Conservation (phyloP, 371 early-diverging fungal species). For the Actinomortierella wolfii region DNA sequence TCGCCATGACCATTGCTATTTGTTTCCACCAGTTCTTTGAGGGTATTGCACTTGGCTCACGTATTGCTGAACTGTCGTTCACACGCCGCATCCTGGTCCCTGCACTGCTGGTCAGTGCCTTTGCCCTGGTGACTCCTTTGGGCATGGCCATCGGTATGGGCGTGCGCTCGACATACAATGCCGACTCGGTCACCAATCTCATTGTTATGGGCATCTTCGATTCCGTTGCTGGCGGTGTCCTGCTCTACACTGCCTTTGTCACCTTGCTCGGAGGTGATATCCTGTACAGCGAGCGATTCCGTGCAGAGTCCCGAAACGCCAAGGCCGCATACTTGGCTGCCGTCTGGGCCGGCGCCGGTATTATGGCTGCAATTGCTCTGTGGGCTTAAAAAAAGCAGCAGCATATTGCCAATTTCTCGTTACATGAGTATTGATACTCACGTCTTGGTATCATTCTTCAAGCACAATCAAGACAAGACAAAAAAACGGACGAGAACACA, state of each 20-base stretch:
- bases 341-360: conserved; percentile 69
- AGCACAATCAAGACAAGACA: too few species aligned
- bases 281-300: conserved; percentile 59
- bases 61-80: conserved; percentile 64
- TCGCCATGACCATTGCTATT: conserved; percentile 77
- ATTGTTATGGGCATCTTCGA: conserved; percentile 78
- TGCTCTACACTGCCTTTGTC: conserved; percentile 79
- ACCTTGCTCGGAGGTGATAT: conserved; percentile 76
- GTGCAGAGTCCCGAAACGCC: conserved; percentile 35
- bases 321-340: conserved; percentile 57
- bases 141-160: conserved; percentile 81
- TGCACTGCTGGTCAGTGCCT: conserved; percentile 48
- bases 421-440: conserved; percentile 6
- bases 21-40: conserved; percentile 93
- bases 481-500: too few species aligned
- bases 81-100: conserved; percentile 35
- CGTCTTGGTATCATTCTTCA: too few species aligned
- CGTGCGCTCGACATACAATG: conserved; percentile 61
- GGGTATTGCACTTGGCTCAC: conserved; percentile 82
- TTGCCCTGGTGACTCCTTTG: conserved; percentile 70
- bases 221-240: conserved; percentile 78
- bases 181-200: conserved; percentile 57
- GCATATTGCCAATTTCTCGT: neutral
- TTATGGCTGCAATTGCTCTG: conserved; percentile 79
- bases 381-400: conserved; percentile 61